Evolutionary conservation across 331 rosid genomes (phyloP), one percentile per base, ranked within the genome.

Genomic region (Arachis monticola): DNA sequence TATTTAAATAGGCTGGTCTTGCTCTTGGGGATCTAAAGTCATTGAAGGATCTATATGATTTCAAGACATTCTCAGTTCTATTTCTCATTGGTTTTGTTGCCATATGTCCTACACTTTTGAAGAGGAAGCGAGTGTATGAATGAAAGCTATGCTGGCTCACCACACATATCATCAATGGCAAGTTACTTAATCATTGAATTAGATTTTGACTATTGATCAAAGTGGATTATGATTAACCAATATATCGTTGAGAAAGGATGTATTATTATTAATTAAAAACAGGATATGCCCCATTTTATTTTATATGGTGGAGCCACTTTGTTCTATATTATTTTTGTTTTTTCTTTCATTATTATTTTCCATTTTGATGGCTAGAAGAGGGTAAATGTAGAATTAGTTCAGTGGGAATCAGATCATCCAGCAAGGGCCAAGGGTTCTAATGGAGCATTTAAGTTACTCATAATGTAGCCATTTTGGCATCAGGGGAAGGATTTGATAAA

Each of bases 21-120:
- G 96, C 99, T 62, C 97, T 94, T 8, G 99, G 97, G 68, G 99
- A 94, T 87, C 91, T 94, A 35, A 90, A 88, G 79, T 94, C 99
- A 8, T 87, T 94, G 73, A 94, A 87, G 88, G 99, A 94, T 73
- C 89, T 94, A 57, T 94, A 92, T 48, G 97, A 94, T 80, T 88
- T 90, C 50, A 94, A 90, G 84, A 94, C 99, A 47, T 76, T 94
- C 80, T 83, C 81, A 5, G 97, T 94, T 59, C 97, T 94, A 30
- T 94, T 92, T 87, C 95, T 94, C 53, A 90, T 91, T 76, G 93
- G 97, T 76, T 91, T 88, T 51, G 70, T 94, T 82, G 84, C 87
- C 77, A 92, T 94, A 64, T n/a, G 72, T 27, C 99, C 99, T 0
- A 83, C 97, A 10, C 55, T 94, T 80, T 48, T 94, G 84, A 94